Percentiles rank a stretch among this genome's conserved stretches.
These are phyloP conservation scores for Diaporthe citriasiana DNA, from an alignment of 2,329 filamentous ascomycete species.

Conservation along the genomic window DNA sequence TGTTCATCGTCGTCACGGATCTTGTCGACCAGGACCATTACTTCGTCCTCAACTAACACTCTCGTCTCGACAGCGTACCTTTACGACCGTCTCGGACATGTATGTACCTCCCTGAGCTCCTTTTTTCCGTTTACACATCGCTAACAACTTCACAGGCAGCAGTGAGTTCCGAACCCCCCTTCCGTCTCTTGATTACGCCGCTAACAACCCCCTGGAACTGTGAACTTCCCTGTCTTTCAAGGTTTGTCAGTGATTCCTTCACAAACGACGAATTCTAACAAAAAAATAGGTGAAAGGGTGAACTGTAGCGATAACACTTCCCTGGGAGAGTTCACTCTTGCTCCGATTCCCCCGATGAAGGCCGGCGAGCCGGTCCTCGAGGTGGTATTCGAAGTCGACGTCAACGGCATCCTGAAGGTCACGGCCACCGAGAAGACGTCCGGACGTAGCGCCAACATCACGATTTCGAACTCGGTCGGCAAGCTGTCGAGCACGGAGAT, in stretches of 20 bases:
- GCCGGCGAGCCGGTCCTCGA: conserved; percentile 97
- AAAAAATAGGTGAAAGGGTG: conserved; percentile 69
- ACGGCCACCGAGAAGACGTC: conserved; percentile 99
- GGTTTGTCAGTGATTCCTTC: no score
- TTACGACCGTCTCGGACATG: background rate
- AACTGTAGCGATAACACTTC: conserved; percentile 99
- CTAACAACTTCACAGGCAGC: background rate
- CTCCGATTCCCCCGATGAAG: conserved; percentile 88
- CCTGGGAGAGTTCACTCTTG: conserved; percentile 95
- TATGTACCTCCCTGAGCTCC: background rate
- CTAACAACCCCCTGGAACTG: no score
- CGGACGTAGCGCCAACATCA: conserved; percentile 98
- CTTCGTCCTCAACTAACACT: background rate
- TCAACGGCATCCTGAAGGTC: conserved; percentile 99
- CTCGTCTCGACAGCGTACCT: background rate
- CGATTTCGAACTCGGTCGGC: conserved; percentile 99
- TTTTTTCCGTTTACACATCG: background rate
- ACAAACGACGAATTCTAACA: background rate
- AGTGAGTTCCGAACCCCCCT: no score
- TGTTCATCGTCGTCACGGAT: background rate
- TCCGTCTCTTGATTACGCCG: no score
- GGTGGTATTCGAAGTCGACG: conserved; percentile 98
- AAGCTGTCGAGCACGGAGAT: conserved; percentile 97
- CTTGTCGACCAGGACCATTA: background rate
- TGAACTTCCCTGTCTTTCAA: background rate